Percentiles rank a stretch among this genome's conserved stretches.
These are phyloP conservation scores for Immersiella caudata DNA, from an alignment of 495 filamentous ascomycete species.

Conservation along the genomic window DNA sequence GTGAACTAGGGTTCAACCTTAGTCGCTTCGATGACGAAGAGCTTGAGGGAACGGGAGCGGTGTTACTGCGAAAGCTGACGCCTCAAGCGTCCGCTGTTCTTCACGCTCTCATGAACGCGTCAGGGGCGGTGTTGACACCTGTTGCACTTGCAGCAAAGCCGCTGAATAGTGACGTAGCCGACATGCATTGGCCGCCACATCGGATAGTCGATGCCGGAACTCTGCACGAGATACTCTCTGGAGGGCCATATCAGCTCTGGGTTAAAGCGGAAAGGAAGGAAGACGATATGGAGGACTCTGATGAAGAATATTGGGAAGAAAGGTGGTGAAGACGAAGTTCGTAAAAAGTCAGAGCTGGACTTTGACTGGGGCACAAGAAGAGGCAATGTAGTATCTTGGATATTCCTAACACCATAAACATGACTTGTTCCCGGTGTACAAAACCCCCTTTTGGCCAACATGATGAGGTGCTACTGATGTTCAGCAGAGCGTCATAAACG, in stretches of 20 bases:
- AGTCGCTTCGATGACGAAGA: conserved; percentile 8
- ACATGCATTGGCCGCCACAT: not conserved
- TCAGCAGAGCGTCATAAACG: no score
- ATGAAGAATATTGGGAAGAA: not conserved
- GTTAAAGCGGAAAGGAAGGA: conserved; percentile 2
- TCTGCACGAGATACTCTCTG: conserved; percentile 1
- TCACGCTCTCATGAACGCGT: conserved; percentile 2
- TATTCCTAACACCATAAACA: no score
- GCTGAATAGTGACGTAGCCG: not conserved
- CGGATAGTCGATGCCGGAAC: not conserved
- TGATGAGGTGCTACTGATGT: no score
- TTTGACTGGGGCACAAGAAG: no score
- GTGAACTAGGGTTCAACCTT: not conserved
- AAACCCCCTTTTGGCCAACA: no score
- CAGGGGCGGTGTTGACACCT: conserved; percentile 4
- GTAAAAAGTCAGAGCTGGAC: no score
- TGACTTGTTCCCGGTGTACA: no score
- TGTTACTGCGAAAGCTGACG: not conserved
- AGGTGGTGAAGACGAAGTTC: not conserved
- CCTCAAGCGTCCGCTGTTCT: not conserved
- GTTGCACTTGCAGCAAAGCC: conserved; percentile 2
- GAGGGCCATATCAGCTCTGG: not conserved
- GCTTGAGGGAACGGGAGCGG: not conserved
- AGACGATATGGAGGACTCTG: not conserved
- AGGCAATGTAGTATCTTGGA: no score